Evolutionary conservation across 2,329 filamentous ascomycete species (phyloP), one percentile per base, ranked within the genome.

Genomic region (Botrytis squamosa): DNA sequence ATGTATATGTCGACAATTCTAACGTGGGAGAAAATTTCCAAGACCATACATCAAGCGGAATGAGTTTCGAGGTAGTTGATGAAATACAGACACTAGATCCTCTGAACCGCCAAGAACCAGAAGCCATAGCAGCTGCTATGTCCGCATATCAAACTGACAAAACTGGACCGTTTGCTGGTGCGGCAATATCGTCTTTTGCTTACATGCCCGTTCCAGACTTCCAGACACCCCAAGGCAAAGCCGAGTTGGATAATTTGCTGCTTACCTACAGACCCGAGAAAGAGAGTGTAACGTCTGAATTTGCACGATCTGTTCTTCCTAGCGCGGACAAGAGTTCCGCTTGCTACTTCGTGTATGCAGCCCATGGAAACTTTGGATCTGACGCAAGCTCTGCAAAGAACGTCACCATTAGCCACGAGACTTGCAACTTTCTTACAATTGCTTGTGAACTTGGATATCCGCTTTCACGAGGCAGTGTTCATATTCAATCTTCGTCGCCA

Each of bases 401-500:
- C 22, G 22, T 46, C 20, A 46, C 59, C 20, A 33, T 40, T 3
- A 71, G 36, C 29, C 20, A 40, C 62, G 44, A 62, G 42, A 29
- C 80, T 78, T 88, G 87, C 0, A 83, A 84, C 78, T 87, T 87
- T 80, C 81, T 88, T 72, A 89, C 87, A 1, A 85, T 91, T 1
- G 86, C 91, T 20, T 75, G 78, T 1, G 78, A 82, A 29, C 81
- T 82, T 76, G 81, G 80, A 14, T 76, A 84, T 73, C 80, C 83
- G 0, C 81, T 84, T 55, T 85, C 84, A 0, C 82, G 84, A n/a
- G 84, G 84, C 2, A 81, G 75, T 20, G 77, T 83, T 0, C 84
- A 85, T 72, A 82, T 85, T 52, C 76, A 75, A 0, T 84, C 82
- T 0, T 70, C 82, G 63, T 80, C 38, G 3, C 14, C 82, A 0